These are phyloP conservation scores for Lanmaoa rubissima DNA, from an alignment of 768 basidiomycete species.

Conservation along the genomic window DNA sequence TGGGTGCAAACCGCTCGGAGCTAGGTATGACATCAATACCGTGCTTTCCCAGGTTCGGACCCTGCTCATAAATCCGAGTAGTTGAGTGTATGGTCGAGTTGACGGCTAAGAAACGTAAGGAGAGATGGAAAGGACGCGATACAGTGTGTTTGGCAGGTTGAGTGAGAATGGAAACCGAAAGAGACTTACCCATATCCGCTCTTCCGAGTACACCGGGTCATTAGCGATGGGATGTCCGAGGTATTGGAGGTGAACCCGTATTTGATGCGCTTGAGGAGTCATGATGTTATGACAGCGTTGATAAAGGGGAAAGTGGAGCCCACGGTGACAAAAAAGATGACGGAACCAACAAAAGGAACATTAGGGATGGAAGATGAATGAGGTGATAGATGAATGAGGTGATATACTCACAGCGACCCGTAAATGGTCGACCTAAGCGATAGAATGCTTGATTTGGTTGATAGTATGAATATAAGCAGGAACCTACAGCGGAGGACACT, in stretches of 20 bases:
- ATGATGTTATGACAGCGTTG: constrained; percentile 5
- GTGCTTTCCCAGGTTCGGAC: constrained; percentile 67
- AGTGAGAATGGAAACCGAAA: background rate
- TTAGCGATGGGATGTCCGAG: constrained; percentile 94
- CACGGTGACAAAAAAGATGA: background rate
- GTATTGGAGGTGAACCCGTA: constrained; percentile 94
- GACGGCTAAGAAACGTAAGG: background rate
- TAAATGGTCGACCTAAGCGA: constrained; percentile 72
- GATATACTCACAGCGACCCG: constrained; percentile 78
- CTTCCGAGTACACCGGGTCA: constrained; percentile 88
- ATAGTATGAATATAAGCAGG: background rate
- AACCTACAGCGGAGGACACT: constrained; percentile 80
- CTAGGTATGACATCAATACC: constrained; percentile 78
- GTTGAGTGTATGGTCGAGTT: background rate
- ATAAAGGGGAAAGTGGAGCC: background rate
- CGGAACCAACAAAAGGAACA: background rate
- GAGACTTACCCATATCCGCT: constrained; percentile 66
- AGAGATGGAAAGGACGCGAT: background rate
- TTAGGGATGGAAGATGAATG: background rate
- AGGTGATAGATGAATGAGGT: background rate
- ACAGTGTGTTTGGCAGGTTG: background rate
- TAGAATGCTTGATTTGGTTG: constrained; percentile 1
- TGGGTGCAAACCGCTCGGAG: constrained; percentile 61
- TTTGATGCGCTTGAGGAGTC: constrained; percentile 77
- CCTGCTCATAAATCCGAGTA: constrained; percentile 40